Base-by-base conservation (phyloP, 345 rosid genomes). In the Rhizophora mangle region DNA sequence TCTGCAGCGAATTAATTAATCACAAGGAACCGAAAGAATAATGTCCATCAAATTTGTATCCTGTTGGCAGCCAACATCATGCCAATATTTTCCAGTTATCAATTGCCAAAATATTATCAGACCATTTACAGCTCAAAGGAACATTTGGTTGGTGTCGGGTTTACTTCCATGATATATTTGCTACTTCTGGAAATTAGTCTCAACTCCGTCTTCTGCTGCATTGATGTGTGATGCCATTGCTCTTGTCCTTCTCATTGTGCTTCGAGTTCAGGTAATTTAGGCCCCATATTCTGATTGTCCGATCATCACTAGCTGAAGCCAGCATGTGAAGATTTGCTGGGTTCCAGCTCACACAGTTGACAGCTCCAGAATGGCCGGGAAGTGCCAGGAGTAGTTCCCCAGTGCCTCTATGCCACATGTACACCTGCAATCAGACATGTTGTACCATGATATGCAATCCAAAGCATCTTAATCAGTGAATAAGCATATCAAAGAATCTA, bases 281-380 rank as follows among this genome's bases (percentile, higher is more conserved):
- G 22, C 91, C 91, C 94, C 94, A 89, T 67, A 89, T 85, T 76
- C 94, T 81, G 65, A 89, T 81, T 36, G 94, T 85, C 29, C 81
- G 80, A 46, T 89, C 94, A 66, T 89, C 91, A 60, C 94, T 86
- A 29, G 83, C 91, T 32, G 94, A 86, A 20, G 94, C 94, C 66
- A 89, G 43, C 91, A 89, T 89, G 64, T 89, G 87, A 20, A 76
- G 87, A 69, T 89, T 86, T 3, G 75, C 76, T 0, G 91, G 91
- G 61, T 80, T 89, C 91, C 94, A 89, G 89, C 87, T 86, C 74
- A 86, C 94, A 64, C 94, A 82, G 70, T 89, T 89, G 0, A 86
- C 86, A 22, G 89, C 80, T 37, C 94, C 91, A 9, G 94, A 84
- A 74, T 89, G 94, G 3, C 94, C 94, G 4, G 89, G 86, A 65